A percentile compares a stretch with the other conserved stretches of the same genome.
phyloP scores from a whole-genome alignment of 1,284 basidiomycete species.

The Ganoderma boninense region DNA sequence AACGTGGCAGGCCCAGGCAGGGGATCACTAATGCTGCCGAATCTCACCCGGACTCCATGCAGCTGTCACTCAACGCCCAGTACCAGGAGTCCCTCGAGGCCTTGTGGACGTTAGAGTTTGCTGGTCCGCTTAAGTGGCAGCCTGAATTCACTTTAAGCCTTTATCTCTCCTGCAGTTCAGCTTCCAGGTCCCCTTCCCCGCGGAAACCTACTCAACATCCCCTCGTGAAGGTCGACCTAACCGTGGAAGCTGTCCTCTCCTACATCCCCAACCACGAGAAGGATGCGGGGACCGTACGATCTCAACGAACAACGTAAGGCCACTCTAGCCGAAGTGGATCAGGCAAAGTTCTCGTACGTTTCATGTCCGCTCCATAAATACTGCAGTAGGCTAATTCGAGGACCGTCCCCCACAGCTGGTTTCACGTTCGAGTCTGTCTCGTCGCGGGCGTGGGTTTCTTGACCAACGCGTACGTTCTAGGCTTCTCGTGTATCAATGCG shows the following conservation, averaged over 20 bases:
- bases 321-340: conserved; percentile 62
- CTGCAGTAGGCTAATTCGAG: conserved; percentile 3
- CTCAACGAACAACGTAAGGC: conserved; percentile 52
- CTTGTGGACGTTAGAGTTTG: conserved; percentile 22
- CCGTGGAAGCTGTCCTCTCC: conserved; percentile 26
- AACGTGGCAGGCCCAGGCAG: conserved; percentile 33
- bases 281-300: conserved; percentile 21
- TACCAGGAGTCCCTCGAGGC: conserved; percentile 14
- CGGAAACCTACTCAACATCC: conserved; percentile 22
- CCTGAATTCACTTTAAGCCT: background rate
- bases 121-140: background rate
- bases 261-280: conserved; percentile 21
- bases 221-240: conserved; percentile 28
- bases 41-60: conserved; percentile 7
- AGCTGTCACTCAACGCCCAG: conserved; percentile 25
- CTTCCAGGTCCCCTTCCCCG: conserved; percentile 3
- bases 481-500: background rate
- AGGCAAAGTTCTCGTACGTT: conserved; percentile 58
- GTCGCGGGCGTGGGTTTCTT: conserved; percentile 88
- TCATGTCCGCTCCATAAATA: conserved; percentile 11
- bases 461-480: conserved; percentile 76
- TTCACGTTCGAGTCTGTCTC: conserved; percentile 75
- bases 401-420: conserved; percentile 41
- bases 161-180: conserved; percentile 9
- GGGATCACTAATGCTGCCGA: conserved; percentile 21